phyloP scores from a whole-genome alignment of 2,329 filamentous ascomycete genomes.

The Tolypocladium cylindrosporum region DNA sequence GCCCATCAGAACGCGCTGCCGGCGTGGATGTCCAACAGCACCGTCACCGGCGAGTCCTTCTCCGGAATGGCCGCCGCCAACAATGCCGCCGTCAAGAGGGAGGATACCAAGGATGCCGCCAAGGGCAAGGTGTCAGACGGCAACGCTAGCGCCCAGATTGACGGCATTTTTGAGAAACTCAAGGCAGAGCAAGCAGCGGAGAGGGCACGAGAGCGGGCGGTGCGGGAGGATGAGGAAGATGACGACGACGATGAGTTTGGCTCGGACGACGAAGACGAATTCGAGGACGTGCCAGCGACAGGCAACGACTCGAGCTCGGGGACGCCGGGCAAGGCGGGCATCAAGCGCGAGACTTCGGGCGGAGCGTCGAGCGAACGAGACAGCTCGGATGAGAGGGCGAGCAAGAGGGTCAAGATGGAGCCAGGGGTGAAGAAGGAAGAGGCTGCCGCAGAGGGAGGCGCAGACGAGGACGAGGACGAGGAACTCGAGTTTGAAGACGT shows the following conservation, averaged over 20 bases:
- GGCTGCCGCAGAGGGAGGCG: constrained; percentile 29
- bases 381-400: constrained; percentile 31
- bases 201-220: constrained; percentile 18
- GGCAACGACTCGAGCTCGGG: constrained; percentile 18
- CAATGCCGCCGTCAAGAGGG: constrained; percentile 21
- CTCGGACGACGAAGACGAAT: constrained; percentile 31
- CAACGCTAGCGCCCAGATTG: constrained; percentile 48
- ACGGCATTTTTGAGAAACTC: constrained; percentile 57
- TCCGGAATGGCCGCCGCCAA: constrained; percentile 17
- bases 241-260: constrained; percentile 23
- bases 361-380: constrained; percentile 9
- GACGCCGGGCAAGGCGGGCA: constrained; percentile 19
- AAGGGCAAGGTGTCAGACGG: constrained; percentile 29
- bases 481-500: constrained; percentile 53
- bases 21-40: constrained; percentile 62
- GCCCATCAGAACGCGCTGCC: constrained; percentile 61
- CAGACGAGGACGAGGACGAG: constrained; percentile 39
- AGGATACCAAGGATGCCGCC: constrained; percentile 36
- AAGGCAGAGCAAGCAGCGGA: constrained; percentile 48
- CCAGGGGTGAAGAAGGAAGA: constrained; percentile 29
- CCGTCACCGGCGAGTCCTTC: constrained; percentile 55
- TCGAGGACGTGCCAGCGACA: constrained; percentile 39
- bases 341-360: constrained; percentile 19
- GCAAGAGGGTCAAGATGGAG: constrained; percentile 55
- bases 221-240: constrained; percentile 22